phyloP scores from a whole-genome alignment of 2,329 filamentous ascomycete genomes.

The Leptodontidium sp. region DNA sequence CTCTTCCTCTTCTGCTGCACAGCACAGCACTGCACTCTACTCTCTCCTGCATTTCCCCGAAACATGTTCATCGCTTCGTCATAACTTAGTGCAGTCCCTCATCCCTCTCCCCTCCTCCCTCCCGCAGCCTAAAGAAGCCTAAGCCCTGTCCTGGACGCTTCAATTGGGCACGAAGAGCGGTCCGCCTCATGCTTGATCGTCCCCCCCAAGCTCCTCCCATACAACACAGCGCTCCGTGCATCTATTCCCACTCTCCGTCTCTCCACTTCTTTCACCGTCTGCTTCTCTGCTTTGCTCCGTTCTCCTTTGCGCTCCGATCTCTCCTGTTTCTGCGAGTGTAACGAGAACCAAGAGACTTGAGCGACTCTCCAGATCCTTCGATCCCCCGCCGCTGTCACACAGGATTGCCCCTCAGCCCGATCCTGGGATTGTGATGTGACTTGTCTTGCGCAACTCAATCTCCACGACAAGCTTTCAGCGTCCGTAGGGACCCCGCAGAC shows the following conservation, averaged over 20 bases:
- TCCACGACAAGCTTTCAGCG: slow-evolving; percentile 16
- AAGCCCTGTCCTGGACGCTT: slow-evolving; percentile 7
- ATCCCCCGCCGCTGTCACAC: slow-evolving; percentile 21
- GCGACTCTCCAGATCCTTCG: background rate
- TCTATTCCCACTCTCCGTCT: slow-evolving; percentile 22
- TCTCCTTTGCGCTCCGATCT: slow-evolving; percentile 27
- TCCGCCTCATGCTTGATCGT: slow-evolving; percentile 32
- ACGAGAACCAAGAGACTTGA: background rate
- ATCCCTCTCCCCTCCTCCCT: background rate
- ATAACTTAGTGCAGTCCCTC: slow-evolving; percentile 31
- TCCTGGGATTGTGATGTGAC: slow-evolving; percentile 25
- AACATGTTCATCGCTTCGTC: slow-evolving; percentile 25
- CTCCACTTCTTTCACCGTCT: slow-evolving; percentile 28
- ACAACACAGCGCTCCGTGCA: slow-evolving; percentile 40
- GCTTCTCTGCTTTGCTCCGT: slow-evolving; percentile 26
- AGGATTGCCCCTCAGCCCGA: slow-evolving; percentile 32
- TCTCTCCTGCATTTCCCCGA: background rate
- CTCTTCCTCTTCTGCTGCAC: background rate
- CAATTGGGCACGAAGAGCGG: slow-evolving; percentile 27
- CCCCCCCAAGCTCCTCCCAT: slow-evolving; percentile 23
- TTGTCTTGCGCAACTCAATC: slow-evolving; percentile 6
- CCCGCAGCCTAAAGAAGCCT: background rate
- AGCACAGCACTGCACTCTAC: background rate
- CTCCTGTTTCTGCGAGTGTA: slow-evolving; percentile 18
- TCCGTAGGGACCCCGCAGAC: slow-evolving; percentile 26